Percentiles rank a stretch among this genome's conserved stretches.
Conservation (phyloP, 73 alveolate species). For the Uronychia setigera region DNA sequence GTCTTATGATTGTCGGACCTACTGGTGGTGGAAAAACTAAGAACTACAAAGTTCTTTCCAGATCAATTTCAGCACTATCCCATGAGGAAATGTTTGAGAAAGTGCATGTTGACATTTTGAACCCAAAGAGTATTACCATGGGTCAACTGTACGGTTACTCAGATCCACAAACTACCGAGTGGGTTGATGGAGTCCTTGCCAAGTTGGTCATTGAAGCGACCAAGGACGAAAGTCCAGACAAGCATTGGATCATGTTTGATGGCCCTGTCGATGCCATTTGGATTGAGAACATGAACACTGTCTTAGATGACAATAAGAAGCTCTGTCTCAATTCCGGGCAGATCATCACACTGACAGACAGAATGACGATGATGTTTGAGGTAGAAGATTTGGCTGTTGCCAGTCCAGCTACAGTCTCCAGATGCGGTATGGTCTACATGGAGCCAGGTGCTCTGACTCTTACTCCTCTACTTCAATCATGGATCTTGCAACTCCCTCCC, state of each 20-base stretch:
- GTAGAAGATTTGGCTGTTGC: conserved; percentile 99
- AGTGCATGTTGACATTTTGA: conserved; percentile 75
- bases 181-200: conserved; percentile 90
- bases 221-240: conserved; percentile 80
- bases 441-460: conserved; percentile 97
- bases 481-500: conserved; percentile 90
- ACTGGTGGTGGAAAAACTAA: conserved; percentile 99
- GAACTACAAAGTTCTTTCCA: conserved; percentile 93
- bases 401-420: conserved; percentile 99
- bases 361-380: conserved; percentile 98
- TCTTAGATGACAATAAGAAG: conserved; percentile 96
- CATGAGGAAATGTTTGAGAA: conserved; percentile 70
- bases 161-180: conserved; percentile 88
- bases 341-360: conserved; percentile 89
- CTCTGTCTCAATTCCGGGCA: conserved; percentile 83
- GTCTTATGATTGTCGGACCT: conserved; percentile 99
- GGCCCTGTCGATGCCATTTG: conserved; percentile 99
- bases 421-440: conserved; percentile 99
- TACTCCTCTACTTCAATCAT: conserved; percentile 84
- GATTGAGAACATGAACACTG: conserved; percentile 99
- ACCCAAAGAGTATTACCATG: conserved; percentile 90
- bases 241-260: conserved; percentile 98
- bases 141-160: conserved; percentile 85
- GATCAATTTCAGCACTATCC: conserved; percentile 90
- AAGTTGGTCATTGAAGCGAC: conserved; percentile 75